These are phyloP conservation scores for Nakataea oryzae DNA, from an alignment of 2,329 filamentous ascomycete genomes.

Conservation along the genomic window DNA sequence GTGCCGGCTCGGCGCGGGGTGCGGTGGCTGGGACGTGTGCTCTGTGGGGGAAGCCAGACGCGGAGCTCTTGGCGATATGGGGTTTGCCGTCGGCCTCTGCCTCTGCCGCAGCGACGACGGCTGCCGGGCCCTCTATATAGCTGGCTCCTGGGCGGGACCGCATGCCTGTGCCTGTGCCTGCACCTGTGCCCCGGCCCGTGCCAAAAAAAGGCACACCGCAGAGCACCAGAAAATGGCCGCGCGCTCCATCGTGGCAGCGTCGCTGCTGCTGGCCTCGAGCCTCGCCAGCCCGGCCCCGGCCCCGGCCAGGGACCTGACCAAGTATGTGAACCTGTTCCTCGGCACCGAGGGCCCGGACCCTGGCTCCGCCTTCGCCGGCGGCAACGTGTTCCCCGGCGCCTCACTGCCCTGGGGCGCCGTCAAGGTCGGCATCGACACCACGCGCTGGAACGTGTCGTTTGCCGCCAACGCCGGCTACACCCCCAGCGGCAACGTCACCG, in stretches of 20 bases:
- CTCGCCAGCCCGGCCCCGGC: not conserved
- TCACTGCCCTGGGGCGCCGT: constrained; percentile 31
- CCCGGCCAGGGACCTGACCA: not conserved
- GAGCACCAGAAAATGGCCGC: not conserved
- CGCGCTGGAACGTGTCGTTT: constrained; percentile 12
- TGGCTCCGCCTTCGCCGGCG: constrained; percentile 30
- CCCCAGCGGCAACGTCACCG: constrained; percentile 39
- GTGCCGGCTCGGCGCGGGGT: not conserved
- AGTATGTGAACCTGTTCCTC: not conserved
- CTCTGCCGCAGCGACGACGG: not conserved
- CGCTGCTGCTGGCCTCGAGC: not conserved
- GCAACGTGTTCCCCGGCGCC: constrained; percentile 32
- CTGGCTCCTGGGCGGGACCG: too few relatives aligned
- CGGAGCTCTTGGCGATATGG: not conserved
- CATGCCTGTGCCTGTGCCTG: too few relatives aligned
- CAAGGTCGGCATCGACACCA: constrained; percentile 31
- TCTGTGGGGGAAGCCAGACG: not conserved
- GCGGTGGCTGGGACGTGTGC: not conserved
- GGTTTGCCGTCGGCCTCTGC: not conserved
- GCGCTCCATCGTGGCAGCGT: not conserved
- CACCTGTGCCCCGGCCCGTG: not conserved
- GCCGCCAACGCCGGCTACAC: constrained; percentile 25
- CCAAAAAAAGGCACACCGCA: not conserved
- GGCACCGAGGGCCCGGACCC: constrained; percentile 16
- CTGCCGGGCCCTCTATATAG: not conserved